These are phyloP conservation scores for Laburnicola sp. DNA, from an alignment of 2,329 filamentous ascomycete species.

Conservation along the genomic window DNA sequence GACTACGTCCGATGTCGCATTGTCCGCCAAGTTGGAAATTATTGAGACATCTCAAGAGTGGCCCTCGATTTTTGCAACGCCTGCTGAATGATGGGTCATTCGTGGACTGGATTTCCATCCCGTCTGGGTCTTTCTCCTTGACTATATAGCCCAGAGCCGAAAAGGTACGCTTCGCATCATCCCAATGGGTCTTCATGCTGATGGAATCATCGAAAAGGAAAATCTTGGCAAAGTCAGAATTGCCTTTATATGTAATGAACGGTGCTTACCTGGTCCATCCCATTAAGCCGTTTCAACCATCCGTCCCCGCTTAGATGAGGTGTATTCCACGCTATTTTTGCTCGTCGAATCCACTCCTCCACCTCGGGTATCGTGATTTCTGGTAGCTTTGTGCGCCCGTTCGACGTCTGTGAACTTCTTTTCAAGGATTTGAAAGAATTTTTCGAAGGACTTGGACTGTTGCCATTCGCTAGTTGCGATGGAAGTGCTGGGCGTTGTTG, in stretches of 20 bases:
- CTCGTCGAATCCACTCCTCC: no score
- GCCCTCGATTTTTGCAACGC: slow-evolving; percentile 1
- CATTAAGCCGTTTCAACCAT: slow-evolving; percentile 13
- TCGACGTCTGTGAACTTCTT: no score
- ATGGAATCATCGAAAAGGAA: slow-evolving; percentile 23
- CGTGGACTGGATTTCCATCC: slow-evolving; percentile 23
- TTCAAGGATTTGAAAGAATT: no score
- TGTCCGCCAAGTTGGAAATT: background rate
- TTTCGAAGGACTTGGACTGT: no score
- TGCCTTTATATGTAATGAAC: background rate
- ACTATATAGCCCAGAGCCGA: slow-evolving; percentile 18
- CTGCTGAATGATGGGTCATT: background rate
- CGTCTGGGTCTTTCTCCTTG: slow-evolving; percentile 21
- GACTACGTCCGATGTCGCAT: slow-evolving; percentile 5
- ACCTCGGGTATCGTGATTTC: no score
- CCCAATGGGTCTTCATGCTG: slow-evolving; percentile 17
- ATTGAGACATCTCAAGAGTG: slow-evolving; percentile 1
- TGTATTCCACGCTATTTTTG: no score
- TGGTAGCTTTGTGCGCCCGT: no score
- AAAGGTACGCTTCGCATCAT: slow-evolving; percentile 4
- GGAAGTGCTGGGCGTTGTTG: no score
- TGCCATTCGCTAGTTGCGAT: no score
- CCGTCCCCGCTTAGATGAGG: background rate
- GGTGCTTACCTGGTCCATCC: slow-evolving; percentile 19
- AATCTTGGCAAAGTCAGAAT: slow-evolving; percentile 9